Percentiles rank a stretch among this genome's conserved stretches.
Conservation (phyloP, 805 yeast species). For the Schwanniomyces occidentalis region DNA sequence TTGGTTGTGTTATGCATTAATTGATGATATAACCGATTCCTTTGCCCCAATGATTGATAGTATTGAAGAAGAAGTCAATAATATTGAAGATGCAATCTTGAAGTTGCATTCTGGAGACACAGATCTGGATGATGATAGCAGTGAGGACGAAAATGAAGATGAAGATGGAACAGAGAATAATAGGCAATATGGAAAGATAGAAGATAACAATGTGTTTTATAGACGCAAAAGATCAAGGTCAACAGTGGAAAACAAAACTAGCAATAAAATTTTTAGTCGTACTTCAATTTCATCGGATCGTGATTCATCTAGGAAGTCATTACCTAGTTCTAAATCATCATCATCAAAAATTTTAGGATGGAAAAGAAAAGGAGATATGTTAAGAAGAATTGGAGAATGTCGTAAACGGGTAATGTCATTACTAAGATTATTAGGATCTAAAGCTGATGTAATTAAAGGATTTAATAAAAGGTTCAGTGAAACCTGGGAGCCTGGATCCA, state of each 20-base stretch:
- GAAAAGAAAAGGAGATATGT: constrained; percentile 93
- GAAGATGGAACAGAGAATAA: constrained; percentile 17
- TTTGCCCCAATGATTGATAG: constrained; percentile 95
- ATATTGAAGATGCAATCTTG: constrained; percentile 90
- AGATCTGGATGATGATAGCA: constrained; percentile 44
- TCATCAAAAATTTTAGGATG: constrained; percentile 59
- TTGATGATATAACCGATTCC: constrained; percentile 96
- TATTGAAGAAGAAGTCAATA: constrained; percentile 90
- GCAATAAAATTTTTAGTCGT: constrained; percentile 1
- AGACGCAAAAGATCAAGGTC: constrained; percentile 38
- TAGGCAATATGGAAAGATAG: background rate
- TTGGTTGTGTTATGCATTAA: constrained; percentile 95
- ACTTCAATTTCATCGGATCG: constrained; percentile 4
- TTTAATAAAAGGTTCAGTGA: constrained; percentile 81
- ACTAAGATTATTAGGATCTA: constrained; percentile 78
- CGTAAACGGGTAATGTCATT: constrained; percentile 93
- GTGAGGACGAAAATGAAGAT: constrained; percentile 25
- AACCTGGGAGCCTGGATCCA: constrained; percentile 16
- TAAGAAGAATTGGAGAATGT: constrained; percentile 92
- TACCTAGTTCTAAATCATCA: constrained; percentile 39
- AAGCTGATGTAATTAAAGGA: constrained; percentile 97
- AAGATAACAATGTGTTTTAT: constrained; percentile 26
- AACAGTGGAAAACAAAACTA: constrained; percentile 30
- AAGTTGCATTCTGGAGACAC: constrained; percentile 75
- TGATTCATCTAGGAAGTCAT: constrained; percentile 8